These are phyloP conservation scores for Helichrysum umbraculigerum DNA, from an alignment of 129 eudicot genomes.

Conservation along the genomic window DNA sequence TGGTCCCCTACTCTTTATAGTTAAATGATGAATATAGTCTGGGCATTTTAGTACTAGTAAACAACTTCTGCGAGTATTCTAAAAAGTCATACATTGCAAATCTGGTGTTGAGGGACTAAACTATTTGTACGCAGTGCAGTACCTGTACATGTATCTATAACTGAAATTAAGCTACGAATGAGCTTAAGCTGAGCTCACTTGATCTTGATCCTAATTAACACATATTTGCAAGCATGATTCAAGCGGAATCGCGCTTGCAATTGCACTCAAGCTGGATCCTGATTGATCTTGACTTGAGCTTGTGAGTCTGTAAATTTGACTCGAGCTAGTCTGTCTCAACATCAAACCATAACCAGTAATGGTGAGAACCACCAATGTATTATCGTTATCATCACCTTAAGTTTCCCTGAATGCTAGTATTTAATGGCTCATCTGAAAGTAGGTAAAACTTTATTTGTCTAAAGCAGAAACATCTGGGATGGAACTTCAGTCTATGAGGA, in stretches of 20 bases:
- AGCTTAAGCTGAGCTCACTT: no score
- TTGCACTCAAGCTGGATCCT: not conserved
- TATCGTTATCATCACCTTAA: not conserved
- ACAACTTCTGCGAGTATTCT: no score
- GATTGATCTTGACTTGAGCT: conserved; percentile 1
- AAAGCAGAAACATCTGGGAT: conserved; percentile 11
- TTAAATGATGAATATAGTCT: no score
- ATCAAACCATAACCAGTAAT: not conserved
- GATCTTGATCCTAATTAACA: not conserved
- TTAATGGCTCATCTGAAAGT: not conserved
- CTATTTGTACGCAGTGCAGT: no score
- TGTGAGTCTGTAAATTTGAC: not conserved
- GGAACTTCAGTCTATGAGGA: not conserved
- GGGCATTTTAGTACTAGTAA: no score
- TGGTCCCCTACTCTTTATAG: no score
- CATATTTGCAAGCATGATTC: not conserved
- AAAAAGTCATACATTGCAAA: no score
- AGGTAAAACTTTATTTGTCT: not conserved
- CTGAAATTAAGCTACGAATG: no score
- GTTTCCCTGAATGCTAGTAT: not conserved
- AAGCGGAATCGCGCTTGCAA: conserved; percentile 1
- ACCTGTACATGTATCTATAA: no score
- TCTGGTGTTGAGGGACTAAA: no score
- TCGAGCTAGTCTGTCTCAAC: not conserved
- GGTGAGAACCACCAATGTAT: not conserved